These are phyloP conservation scores for Pseudophaeomoniella oleicola DNA, from an alignment of 2,329 filamentous ascomycete species.

Conservation along the genomic window DNA sequence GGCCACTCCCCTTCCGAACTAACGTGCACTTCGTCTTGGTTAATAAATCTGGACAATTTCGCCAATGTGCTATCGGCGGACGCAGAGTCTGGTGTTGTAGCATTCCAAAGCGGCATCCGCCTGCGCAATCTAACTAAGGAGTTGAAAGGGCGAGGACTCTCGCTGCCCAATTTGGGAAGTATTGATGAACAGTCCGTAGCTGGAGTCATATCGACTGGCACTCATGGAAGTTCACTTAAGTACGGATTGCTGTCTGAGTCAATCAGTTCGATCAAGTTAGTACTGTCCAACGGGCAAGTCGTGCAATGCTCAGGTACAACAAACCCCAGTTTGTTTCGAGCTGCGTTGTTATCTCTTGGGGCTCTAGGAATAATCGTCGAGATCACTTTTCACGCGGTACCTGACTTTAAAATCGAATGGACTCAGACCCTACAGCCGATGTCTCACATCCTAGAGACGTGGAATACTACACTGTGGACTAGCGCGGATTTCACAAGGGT, in stretches of 20 bases:
- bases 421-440: slow-evolving; percentile 63
- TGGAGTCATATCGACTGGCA: slow-evolving; percentile 83
- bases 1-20: slow-evolving; percentile 85
- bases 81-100: slow-evolving; percentile 48
- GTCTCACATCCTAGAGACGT: slow-evolving; percentile 51
- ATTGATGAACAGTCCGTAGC: slow-evolving; percentile 91
- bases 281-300: slow-evolving; percentile 64
- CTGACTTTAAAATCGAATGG: slow-evolving; percentile 77
- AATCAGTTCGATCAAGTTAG: slow-evolving; percentile 60
- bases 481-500: slow-evolving; percentile 79
- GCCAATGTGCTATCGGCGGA: slow-evolving; percentile 59
- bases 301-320: slow-evolving; percentile 52
- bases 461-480: slow-evolving; percentile 66
- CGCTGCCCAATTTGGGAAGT: slow-evolving; percentile 83
- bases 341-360: slow-evolving; percentile 73
- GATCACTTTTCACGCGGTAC: slow-evolving; percentile 68
- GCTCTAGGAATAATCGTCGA: slow-evolving; percentile 84
- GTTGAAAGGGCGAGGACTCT: slow-evolving; percentile 61
- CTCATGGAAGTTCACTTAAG: slow-evolving; percentile 72
- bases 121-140: slow-evolving; percentile 58
- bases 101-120: slow-evolving; percentile 79
- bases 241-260: slow-evolving; percentile 78
- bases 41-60: slow-evolving; percentile 82
- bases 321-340: slow-evolving; percentile 71
- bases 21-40: slow-evolving; percentile 87